Percentiles rank a stretch among this genome's conserved stretches.
Evolutionary conservation across 768 basidiomycete genomes (phyloP).

Genomic region (Sporobolomyces roseus): DNA sequence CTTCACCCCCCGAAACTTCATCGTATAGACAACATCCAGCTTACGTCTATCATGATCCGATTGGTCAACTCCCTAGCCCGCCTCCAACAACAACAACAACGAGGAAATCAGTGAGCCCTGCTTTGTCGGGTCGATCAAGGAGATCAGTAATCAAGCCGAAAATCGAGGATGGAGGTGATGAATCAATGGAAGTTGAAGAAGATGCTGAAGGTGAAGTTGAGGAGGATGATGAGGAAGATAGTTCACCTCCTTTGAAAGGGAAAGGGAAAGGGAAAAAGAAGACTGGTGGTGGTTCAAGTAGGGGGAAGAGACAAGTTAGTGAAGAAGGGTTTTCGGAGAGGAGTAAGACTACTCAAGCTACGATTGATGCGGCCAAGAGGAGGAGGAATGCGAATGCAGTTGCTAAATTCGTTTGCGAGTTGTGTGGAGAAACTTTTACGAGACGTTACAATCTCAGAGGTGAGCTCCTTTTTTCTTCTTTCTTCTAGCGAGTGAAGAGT

Average conservation of each 20-base stretch:
- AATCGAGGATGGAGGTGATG: background rate
- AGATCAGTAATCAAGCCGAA: background rate
- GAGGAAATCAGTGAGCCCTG: background rate
- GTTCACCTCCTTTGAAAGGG: background rate
- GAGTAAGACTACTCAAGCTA: conserved; percentile 41
- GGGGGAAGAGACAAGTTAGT: background rate
- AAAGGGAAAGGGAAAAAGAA: background rate
- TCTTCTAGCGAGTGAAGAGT: too few relatives aligned
- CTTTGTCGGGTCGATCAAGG: too few relatives aligned
- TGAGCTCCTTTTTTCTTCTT: conserved; percentile 44
- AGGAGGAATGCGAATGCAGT: conserved; percentile 32
- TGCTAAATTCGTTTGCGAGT: conserved; percentile 41
- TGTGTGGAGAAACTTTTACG: conserved; percentile 83
- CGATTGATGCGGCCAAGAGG: conserved; percentile 38
- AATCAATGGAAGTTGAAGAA: background rate
- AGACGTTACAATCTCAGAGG: conserved; percentile 90
- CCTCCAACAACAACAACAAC: background rate
- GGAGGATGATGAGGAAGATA: conserved; percentile 4
- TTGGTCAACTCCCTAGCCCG: conserved; percentile 3
- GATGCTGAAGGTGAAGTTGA: conserved; percentile 3
- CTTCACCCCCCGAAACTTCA: background rate
- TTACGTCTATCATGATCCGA: conserved; percentile 31
- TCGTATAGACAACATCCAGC: conserved; percentile 3
- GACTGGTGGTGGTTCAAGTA: background rate
- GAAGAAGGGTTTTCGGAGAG: conserved; percentile 23